phyloP scores from a whole-genome alignment of 2,329 filamentous ascomycete species.

The Trichoderma atroviride region DNA sequence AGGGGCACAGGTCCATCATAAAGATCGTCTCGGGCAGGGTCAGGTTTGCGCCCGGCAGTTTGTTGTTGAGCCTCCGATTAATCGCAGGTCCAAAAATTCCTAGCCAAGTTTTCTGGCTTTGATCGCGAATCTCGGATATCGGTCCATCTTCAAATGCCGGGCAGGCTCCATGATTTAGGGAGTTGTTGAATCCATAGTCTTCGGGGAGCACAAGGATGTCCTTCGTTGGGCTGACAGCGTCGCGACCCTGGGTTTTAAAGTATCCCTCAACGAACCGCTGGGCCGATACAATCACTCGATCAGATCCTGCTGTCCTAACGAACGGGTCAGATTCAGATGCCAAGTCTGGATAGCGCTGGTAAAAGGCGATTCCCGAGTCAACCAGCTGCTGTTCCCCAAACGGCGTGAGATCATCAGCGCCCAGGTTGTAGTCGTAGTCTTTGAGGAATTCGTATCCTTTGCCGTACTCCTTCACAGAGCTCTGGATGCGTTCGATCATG shows the following conservation, averaged over 20 bases:
- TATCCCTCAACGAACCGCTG: slow-evolving; percentile 76
- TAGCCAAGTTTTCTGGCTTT: slow-evolving; percentile 61
- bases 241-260: slow-evolving; percentile 49
- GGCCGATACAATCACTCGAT: slow-evolving; percentile 74
- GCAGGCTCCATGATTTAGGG: slow-evolving; percentile 75
- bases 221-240: slow-evolving; percentile 50
- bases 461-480: slow-evolving; percentile 57
- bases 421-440: slow-evolving; percentile 71
- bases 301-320: slow-evolving; percentile 69
- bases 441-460: slow-evolving; percentile 69
- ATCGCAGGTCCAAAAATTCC: slow-evolving; percentile 68
- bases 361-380: slow-evolving; percentile 77
- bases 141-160: slow-evolving; percentile 66
- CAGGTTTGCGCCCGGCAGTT: slow-evolving; percentile 69
- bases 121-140: slow-evolving; percentile 50
- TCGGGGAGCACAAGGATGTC: slow-evolving; percentile 72
- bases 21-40: slow-evolving; percentile 63
- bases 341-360: slow-evolving; percentile 69
- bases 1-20: slow-evolving; percentile 89
- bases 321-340: slow-evolving; percentile 64
- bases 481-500: slow-evolving; percentile 68
- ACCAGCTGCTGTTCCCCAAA: slow-evolving; percentile 71
- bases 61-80: slow-evolving; percentile 66
- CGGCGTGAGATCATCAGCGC: slow-evolving; percentile 66
- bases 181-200: slow-evolving; percentile 71